Evolutionary conservation across 805 yeast genomes (phyloP), one percentile per base, ranked within the genome.

Genomic region (Kuraishia floccosa): DNA sequence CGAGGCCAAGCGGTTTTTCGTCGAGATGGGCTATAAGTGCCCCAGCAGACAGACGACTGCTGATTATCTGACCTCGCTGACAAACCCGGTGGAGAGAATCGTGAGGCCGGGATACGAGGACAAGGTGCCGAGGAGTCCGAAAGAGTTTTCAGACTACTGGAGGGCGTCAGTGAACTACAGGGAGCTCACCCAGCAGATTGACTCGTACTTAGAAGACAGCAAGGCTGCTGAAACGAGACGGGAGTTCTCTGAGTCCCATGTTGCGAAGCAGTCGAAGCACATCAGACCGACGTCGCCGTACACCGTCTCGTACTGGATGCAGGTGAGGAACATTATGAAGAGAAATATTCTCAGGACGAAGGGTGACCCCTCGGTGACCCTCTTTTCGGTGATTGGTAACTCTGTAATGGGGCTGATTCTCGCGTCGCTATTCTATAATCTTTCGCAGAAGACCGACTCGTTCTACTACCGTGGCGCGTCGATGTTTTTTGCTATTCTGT

Each of bases 401-500:
- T 49, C 63, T 9, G 41, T 59, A 8, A 72, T 74, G 73, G 72
- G 74, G 19, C 52, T 76, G 34, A 51, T 76, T 24, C 48, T 70
- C 27, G 60, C 76, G 20, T 74, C 82, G 2, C 62, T 76, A 40
- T 76, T 72, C 42, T 74, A 68, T 51, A 69, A 73, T 40, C 43
- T 71, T 39, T 28, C 39, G 6, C 37, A 46, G 12, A 47, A 47
- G 17, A 66, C 81, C 1, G 50, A 43, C 1, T 62, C 72, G 2
- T 66, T 75, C 39, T 72, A 63, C 47, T 60, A 54, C 42, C 58
- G 85, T 46, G 67, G 75, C 42, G 72, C 84, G 25, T 65, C 76
- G 28, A 57, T 80, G 62, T 81, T 80, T 54, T 76, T 76, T 49
- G 76, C 79, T 15, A 62, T 71, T 28, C 56, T 75, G 44, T 75